These are phyloP conservation scores for Ustilago vetiveriae DNA, from an alignment of 1,284 basidiomycete genomes.

Conservation along the genomic window DNA sequence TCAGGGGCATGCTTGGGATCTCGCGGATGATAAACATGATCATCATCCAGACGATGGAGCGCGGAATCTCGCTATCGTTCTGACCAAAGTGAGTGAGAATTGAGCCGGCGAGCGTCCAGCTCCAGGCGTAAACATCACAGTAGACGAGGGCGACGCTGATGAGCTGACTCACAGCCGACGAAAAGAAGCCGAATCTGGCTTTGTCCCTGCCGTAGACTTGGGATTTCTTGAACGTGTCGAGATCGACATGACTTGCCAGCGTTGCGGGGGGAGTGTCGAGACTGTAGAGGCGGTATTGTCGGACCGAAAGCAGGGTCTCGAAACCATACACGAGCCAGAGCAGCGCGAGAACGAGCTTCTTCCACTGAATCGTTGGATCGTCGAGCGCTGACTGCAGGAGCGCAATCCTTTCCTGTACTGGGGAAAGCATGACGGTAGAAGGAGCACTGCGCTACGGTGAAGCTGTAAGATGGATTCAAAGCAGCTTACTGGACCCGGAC, in stretches of 20 bases:
- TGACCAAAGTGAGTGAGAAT: constrained; percentile 60
- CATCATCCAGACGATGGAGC: constrained; percentile 79
- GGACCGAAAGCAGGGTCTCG: constrained; percentile 84
- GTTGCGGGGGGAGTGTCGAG: constrained; percentile 80
- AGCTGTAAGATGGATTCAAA: no score
- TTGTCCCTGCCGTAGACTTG: constrained; percentile 92
- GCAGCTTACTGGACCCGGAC: no score
- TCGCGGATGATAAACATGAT: constrained; percentile 56
- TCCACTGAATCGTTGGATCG: constrained; percentile 74
- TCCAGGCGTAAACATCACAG: constrained; percentile 80
- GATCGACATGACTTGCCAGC: constrained; percentile 77
- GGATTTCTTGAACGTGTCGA: constrained; percentile 83
- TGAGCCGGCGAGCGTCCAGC: constrained; percentile 76
- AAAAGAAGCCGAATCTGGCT: constrained; percentile 81
- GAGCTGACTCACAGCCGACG: constrained; percentile 77
- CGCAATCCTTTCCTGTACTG: constrained; percentile 29
- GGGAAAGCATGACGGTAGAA: constrained; percentile 38
- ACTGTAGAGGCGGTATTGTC: constrained; percentile 85
- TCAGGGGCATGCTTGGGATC: constrained; percentile 75
- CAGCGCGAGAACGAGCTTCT: constrained; percentile 76
- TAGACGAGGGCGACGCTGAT: constrained; percentile 79
- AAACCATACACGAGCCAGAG: constrained; percentile 83
- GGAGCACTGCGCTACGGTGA: no score
- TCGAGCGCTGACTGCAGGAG: constrained; percentile 52
- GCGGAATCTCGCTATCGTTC: constrained; percentile 74